These are phyloP conservation scores for Pythium aristosporum DNA, from an alignment of 352 stramenopile genomes.

Conservation along the genomic window DNA sequence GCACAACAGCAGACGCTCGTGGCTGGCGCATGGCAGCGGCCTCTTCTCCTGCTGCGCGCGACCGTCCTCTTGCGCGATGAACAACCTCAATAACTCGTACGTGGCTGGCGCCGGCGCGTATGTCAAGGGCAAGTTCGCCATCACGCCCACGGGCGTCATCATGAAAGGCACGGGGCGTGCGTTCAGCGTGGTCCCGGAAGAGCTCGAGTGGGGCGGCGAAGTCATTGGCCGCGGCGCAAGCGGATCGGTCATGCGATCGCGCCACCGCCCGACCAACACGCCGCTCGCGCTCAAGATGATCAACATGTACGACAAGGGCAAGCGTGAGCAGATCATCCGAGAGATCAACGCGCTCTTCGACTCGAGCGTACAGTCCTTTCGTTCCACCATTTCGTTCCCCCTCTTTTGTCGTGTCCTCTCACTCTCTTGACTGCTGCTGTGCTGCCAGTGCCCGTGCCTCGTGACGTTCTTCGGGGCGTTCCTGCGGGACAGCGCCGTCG, in stretches of 20 bases:
- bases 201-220: slow-evolving; percentile 73
- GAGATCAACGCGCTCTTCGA: slow-evolving; percentile 90
- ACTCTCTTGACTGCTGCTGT: neutral
- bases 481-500: slow-evolving; percentile 85
- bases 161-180: slow-evolving; percentile 79
- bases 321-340: slow-evolving; percentile 84
- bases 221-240: slow-evolving; percentile 77
- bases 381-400: neutral
- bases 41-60: neutral
- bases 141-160: slow-evolving; percentile 75
- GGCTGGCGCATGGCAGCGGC: slow-evolving; percentile 1
- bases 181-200: slow-evolving; percentile 73
- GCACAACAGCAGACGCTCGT: neutral
- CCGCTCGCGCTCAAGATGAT: slow-evolving; percentile 87
- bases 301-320: slow-evolving; percentile 86
- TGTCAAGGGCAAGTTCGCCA: slow-evolving; percentile 81
- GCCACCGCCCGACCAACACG: slow-evolving; percentile 70
- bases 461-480: slow-evolving; percentile 92
- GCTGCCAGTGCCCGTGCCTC: slow-evolving; percentile 60
- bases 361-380: slow-evolving; percentile 41
- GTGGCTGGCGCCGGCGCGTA: slow-evolving; percentile 66
- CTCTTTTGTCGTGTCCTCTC: neutral
- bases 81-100: slow-evolving; percentile 79
- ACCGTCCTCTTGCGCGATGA: slow-evolving; percentile 26
- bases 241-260: slow-evolving; percentile 63